Evolutionary conservation across 2,329 filamentous ascomycete genomes (phyloP), one percentile per base, ranked within the genome.

Genomic region (Zalaria obscura): DNA sequence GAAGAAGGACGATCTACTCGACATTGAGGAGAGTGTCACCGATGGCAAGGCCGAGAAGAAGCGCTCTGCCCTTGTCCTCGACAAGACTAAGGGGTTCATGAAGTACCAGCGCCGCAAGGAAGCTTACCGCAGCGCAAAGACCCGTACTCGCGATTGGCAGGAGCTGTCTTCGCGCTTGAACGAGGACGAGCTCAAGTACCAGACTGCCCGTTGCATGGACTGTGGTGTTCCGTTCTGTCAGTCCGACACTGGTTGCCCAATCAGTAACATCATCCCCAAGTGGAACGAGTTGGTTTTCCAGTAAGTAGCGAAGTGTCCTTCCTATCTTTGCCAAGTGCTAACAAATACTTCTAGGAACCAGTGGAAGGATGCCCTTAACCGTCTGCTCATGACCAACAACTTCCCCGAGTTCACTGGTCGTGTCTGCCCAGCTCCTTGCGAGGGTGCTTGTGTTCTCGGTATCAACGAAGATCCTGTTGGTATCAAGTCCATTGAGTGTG

Each of bases 161-260:
- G 89, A 96, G 66, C 74, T 96, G 37, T 91, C 81, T 45, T 77
- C 77, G 55, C 83, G 89, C 44, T 74, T 96, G 38, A 86, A 84
- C 50, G 87, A 94, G 63, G 89, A 95, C 52, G 87, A 94, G 66
- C 77, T 95, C 49, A 95, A 95, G 69, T 95, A 93, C 58, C 89
- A 96, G 65, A 82, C 87, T 37, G 89, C 89, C 46, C 84, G 89
- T 50, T 96, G 89, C 70, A 96, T 96, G 89, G 89, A 96, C 67
- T 96, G 89, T 47, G 89, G 89, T 76, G 88, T 96, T 46, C 89
- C 89, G 1, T 96, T 96, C 74, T 96, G 89, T 55, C 89, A 96
- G 63, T 94, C 87, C 18, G 89, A 96, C 53, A 87, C 84, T 48
- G 89, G 89, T 38, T 96, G 89, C 60, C 89, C 89, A 1, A 95